These are phyloP conservation scores for Lachnellula occidentalis DNA, from an alignment of 2,329 filamentous ascomycete species.

Conservation along the genomic window DNA sequence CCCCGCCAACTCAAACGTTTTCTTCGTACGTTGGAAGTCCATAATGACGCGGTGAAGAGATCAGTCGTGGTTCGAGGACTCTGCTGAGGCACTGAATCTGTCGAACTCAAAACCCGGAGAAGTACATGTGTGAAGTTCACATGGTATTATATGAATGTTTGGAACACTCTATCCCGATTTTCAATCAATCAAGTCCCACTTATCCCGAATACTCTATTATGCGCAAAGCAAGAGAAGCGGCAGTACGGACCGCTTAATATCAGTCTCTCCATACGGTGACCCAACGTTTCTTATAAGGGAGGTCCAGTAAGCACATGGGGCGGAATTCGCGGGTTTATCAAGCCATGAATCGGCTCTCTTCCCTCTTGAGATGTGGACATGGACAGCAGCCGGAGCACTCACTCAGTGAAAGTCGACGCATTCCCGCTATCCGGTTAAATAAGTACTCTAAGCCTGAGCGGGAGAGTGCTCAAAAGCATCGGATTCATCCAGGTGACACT, in stretches of 20 bases:
- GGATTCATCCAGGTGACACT: constrained; percentile 1
- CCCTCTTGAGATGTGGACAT: neutral
- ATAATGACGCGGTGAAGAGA: constrained; percentile 5
- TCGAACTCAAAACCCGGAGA: constrained; percentile 13
- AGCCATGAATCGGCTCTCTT: constrained; percentile 14
- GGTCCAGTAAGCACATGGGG: constrained; percentile 7
- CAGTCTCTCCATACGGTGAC: constrained; percentile 9
- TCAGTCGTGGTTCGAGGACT: constrained; percentile 1
- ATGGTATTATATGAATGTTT: constrained; percentile 14
- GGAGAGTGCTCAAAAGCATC: neutral
- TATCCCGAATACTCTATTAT: constrained; percentile 10
- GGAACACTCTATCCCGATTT: constrained; percentile 6
- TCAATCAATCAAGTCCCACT: constrained; percentile 13
- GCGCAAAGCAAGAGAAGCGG: constrained; percentile 11
- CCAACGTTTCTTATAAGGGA: neutral
- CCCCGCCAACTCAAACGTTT: constrained; percentile 17
- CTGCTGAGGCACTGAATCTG: constrained; percentile 7
- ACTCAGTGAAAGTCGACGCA: constrained; percentile 3
- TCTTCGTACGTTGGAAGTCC: constrained; percentile 17
- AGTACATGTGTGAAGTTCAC: constrained; percentile 10
- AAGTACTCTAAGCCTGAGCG: neutral
- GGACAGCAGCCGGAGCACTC: constrained; percentile 1
- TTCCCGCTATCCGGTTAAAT: constrained; percentile 1
- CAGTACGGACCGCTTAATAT: constrained; percentile 17
- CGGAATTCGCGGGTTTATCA: constrained; percentile 4